These are phyloP conservation scores for Lentinula lateritia DNA, from an alignment of 768 basidiomycete genomes.

Conservation along the genomic window DNA sequence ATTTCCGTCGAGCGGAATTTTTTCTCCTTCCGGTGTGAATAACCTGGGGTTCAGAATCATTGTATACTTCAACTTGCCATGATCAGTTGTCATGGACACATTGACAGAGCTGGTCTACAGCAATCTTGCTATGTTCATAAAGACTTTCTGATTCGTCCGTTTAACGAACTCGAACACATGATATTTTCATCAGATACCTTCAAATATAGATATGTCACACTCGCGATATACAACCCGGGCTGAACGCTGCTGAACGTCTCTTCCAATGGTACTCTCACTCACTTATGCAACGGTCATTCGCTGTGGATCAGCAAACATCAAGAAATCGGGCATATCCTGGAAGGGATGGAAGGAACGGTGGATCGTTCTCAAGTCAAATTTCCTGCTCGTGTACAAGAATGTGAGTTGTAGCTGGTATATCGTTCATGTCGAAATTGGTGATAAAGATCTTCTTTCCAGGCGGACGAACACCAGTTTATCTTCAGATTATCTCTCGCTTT, in stretches of 20 bases:
- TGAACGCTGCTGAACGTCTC: background rate
- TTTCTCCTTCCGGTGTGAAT: too few relatives aligned
- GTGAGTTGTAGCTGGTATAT: background rate
- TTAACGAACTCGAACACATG: background rate
- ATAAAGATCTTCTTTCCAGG: background rate
- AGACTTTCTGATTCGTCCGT: background rate
- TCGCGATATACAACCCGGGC: background rate
- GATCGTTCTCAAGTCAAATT: conserved; percentile 13
- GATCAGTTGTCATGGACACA: background rate
- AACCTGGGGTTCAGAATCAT: too few relatives aligned
- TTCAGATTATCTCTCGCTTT: background rate
- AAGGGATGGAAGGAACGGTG: conserved; percentile 13
- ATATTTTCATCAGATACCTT: background rate
- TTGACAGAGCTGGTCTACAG: background rate
- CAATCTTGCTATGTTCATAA: background rate
- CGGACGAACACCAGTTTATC: background rate
- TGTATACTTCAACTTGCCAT: background rate
- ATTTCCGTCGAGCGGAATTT: too few relatives aligned
- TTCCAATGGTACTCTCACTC: background rate
- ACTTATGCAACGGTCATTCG: conserved; percentile 7
- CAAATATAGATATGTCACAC: background rate
- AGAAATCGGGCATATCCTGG: conserved; percentile 16
- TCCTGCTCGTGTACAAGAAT: conserved; percentile 12
- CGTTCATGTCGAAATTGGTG: background rate
- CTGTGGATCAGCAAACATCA: conserved; percentile 10